Percentiles rank a stretch among this genome's conserved stretches.
These are phyloP conservation scores for Coriaria nepalensis DNA, from an alignment of 306 rosid species.

Conservation along the genomic window DNA sequence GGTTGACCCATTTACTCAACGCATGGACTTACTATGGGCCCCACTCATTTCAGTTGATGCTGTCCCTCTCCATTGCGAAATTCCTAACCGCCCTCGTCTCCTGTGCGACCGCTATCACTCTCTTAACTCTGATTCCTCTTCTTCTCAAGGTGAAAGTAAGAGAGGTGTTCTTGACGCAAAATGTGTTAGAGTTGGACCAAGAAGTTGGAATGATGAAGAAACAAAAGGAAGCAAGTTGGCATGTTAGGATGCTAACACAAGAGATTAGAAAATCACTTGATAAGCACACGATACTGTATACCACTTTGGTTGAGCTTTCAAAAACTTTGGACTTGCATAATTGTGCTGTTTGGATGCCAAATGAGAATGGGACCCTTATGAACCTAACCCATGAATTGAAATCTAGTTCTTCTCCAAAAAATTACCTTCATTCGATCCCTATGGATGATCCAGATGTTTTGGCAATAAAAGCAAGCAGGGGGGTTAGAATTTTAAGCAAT, in stretches of 20 bases:
- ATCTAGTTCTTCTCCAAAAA: constrained; percentile 15
- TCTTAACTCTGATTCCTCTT: constrained; percentile 59
- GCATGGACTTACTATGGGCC: constrained; percentile 41
- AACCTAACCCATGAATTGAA: constrained; percentile 57
- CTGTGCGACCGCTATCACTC: constrained; percentile 66
- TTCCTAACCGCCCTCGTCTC: constrained; percentile 79
- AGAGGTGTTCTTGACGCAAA: constrained; percentile 59
- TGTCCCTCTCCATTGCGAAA: constrained; percentile 55
- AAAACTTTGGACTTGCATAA: constrained; percentile 55
- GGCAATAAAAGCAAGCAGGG: constrained; percentile 34
- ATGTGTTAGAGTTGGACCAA: constrained; percentile 57
- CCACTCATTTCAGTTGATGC: constrained; percentile 46
- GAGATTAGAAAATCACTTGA: constrained; percentile 68
- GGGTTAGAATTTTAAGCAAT: constrained; percentile 51
- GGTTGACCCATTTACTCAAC: constrained; percentile 31
- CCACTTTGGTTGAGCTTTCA: constrained; percentile 75
- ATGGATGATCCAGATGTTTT: constrained; percentile 40
- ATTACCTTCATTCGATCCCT: constrained; percentile 34
- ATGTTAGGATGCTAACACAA: constrained; percentile 69
- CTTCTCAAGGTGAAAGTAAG: constrained; percentile 63
- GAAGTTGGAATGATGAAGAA: constrained; percentile 79
- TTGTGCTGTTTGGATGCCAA: constrained; percentile 86
- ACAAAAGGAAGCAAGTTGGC: constrained; percentile 69
- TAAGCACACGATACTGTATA: constrained; percentile 59
- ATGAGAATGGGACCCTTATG: constrained; percentile 38